Evolutionary conservation across 306 rosid species (phyloP).

Genomic region (Corylus americana): DNA sequence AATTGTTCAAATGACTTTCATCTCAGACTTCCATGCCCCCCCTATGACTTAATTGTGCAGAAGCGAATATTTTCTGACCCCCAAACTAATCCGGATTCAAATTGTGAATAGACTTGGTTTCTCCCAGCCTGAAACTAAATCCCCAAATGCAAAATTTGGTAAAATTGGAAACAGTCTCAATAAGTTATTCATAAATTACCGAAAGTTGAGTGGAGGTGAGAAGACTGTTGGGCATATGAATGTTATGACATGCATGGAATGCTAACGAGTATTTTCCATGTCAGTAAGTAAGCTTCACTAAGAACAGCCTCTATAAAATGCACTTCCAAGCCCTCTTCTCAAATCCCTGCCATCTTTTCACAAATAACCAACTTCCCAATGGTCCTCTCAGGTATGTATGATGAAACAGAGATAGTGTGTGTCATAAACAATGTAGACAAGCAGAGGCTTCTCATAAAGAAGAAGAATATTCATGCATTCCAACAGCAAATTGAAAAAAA

Average conservation of each 20-base stretch:
- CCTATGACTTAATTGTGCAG: not conserved
- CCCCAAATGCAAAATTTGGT: not conserved
- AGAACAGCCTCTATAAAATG: constrained; percentile 2
- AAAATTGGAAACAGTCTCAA: not conserved
- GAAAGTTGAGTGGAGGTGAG: not conserved
- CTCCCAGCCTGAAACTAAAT: not conserved
- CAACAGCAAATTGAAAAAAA: constrained; percentile 53
- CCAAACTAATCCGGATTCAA: not conserved
- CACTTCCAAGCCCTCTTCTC: constrained; percentile 2
- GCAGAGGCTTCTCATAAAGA: constrained; percentile 95
- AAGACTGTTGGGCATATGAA: not conserved
- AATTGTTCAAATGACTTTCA: not conserved
- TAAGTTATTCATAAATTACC: not conserved
- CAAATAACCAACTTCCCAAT: not conserved
- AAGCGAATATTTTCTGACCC: not conserved
- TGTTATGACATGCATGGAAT: not conserved
- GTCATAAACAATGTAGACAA: constrained; percentile 54
- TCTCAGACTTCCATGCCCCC: not conserved
- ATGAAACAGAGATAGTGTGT: no score
- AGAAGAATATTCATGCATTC: constrained; percentile 77
- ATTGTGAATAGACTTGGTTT: not conserved
- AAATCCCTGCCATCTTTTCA: constrained; percentile 15
- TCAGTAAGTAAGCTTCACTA: not conserved
- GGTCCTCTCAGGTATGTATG: constrained; percentile 21
- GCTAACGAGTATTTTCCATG: constrained; percentile 55